These are phyloP conservation scores for Globisporangium paddicum DNA, from an alignment of 352 stramenopile species.

Conservation along the genomic window DNA sequence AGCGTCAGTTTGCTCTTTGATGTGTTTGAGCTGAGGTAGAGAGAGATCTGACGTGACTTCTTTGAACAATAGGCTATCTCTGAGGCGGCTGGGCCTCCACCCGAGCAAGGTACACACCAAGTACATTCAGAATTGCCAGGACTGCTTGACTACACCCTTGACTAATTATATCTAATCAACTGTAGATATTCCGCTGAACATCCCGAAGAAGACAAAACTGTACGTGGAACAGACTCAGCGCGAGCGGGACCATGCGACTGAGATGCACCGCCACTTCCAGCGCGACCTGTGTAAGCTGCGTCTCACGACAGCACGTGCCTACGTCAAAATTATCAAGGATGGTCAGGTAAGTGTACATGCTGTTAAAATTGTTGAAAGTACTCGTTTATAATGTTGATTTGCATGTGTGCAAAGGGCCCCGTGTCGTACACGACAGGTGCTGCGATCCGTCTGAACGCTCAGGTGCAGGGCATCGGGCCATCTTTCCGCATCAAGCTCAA, in stretches of 20 bases:
- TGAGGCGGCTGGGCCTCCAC: slow-evolving; percentile 63
- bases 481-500: slow-evolving; percentile 83
- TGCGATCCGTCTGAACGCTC: slow-evolving; percentile 74
- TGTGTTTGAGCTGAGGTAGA: too few relatives aligned
- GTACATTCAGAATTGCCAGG: neutral
- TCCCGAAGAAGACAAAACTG: slow-evolving; percentile 93
- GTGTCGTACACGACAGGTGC: slow-evolving; percentile 68
- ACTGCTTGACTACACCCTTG: neutral
- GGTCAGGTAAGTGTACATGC: slow-evolving; percentile 42
- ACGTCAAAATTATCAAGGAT: slow-evolving; percentile 90
- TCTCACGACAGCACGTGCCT: slow-evolving; percentile 80
- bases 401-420: slow-evolving; percentile 34
- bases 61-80: slow-evolving; percentile 57
- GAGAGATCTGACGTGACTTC: too few relatives aligned
- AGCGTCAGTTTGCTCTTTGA: too few relatives aligned
- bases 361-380: neutral
- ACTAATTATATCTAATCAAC: neutral
- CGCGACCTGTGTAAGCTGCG: slow-evolving; percentile 87
- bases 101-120: slow-evolving; percentile 60
- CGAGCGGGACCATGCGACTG: slow-evolving; percentile 83
- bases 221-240: slow-evolving; percentile 92
- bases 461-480: slow-evolving; percentile 78
- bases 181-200: slow-evolving; percentile 86
- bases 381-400: neutral
- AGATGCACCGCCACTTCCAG: slow-evolving; percentile 92